Evolutionary conservation across 2,329 filamentous ascomycete species (phyloP), one percentile per base, ranked within the genome.

Genomic region (Ophiostoma ulmi): DNA sequence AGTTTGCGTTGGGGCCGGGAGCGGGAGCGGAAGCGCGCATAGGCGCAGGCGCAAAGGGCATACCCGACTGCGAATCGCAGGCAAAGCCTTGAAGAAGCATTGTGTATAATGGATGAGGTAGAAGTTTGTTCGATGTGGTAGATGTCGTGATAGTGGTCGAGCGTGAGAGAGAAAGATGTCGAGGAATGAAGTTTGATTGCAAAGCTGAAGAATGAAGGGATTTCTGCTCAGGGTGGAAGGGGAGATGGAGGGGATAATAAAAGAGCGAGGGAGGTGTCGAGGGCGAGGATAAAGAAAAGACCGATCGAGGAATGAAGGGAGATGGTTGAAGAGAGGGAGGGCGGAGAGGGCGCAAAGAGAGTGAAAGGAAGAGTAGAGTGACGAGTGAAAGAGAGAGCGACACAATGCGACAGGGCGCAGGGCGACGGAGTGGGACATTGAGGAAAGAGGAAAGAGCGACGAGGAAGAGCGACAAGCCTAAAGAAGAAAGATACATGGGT

Each of bases 31-130:
- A 55, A 26, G 52, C 52, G 52, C 52, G 69, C 44, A 48, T 48
- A n/a, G 44, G 44, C 63, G 66, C 70, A 3, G 52, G 52, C 64
- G 66, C 70, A 71, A 69, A 68, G 44, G 52, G 52, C 52, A 26
- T 55, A 17, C 11, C 22, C 70, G 72, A 68, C 73, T 71, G 71
- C 11, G 58, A 11, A 48, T 74, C 73, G 72, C 72, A 74, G 70
- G 63, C 63, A 52, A 73, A 74, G 66, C 71, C 68, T 14, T 69
- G 70, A 48, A 73, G 71, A n/a, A 73, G 70, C 72, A 74, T 74
- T 8, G 22, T 44, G 64, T 13, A 41, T 5, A n/a, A 17, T 3
- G 8, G 38, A 14, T 26, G 22, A 26, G 22, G 11, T 41, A 48
- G 22, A 26, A 13, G 48, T 14, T 14, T 17, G 52, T 26, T 36